phyloP scores from a whole-genome alignment of 2,329 filamentous ascomycete species.

The Zymoseptoria crescenta region DNA sequence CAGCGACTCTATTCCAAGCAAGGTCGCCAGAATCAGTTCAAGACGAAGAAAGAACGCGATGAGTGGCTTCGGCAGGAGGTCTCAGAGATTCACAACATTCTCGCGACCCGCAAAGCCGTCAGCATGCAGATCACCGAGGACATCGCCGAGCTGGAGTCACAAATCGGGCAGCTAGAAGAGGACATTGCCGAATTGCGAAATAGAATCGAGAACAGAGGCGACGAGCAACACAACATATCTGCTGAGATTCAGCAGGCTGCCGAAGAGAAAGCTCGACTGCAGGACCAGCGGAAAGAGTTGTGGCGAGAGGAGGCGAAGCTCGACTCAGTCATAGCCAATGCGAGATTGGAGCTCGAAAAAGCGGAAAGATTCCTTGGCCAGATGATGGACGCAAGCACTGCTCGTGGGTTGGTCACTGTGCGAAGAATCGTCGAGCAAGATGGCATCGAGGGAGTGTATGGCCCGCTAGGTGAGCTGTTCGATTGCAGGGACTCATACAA shows the following conservation, averaged over 20 bases:
- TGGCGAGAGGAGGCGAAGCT: slow-evolving; percentile 87
- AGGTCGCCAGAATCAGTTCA: slow-evolving; percentile 77
- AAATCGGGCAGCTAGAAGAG: slow-evolving; percentile 64
- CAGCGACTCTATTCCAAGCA: slow-evolving; percentile 87
- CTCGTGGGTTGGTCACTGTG: slow-evolving; percentile 78
- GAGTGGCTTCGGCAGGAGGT: slow-evolving; percentile 74
- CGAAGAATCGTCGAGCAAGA: slow-evolving; percentile 72
- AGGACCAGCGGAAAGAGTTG: slow-evolving; percentile 79
- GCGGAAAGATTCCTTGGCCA: slow-evolving; percentile 72
- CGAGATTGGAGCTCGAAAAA: slow-evolving; percentile 65
- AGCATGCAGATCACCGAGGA: slow-evolving; percentile 79
- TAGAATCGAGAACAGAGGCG: slow-evolving; percentile 70
- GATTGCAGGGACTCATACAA: slow-evolving; percentile 78
- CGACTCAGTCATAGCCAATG: slow-evolving; percentile 66
- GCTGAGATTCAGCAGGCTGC: slow-evolving; percentile 70
- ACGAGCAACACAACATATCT: slow-evolving; percentile 62
- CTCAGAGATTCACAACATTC: slow-evolving; percentile 64
- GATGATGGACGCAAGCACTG: slow-evolving; percentile 83
- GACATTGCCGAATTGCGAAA: slow-evolving; percentile 64
- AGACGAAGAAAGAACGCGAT: slow-evolving; percentile 81
- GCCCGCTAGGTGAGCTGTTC: slow-evolving; percentile 87
- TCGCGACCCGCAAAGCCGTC: slow-evolving; percentile 76
- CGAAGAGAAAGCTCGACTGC: slow-evolving; percentile 67
- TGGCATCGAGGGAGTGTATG: slow-evolving; percentile 79
- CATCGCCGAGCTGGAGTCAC: slow-evolving; percentile 60